Evolutionary conservation across 495 filamentous ascomycete genomes (phyloP).

Genomic region (Hyaloscypha variabilis): DNA sequence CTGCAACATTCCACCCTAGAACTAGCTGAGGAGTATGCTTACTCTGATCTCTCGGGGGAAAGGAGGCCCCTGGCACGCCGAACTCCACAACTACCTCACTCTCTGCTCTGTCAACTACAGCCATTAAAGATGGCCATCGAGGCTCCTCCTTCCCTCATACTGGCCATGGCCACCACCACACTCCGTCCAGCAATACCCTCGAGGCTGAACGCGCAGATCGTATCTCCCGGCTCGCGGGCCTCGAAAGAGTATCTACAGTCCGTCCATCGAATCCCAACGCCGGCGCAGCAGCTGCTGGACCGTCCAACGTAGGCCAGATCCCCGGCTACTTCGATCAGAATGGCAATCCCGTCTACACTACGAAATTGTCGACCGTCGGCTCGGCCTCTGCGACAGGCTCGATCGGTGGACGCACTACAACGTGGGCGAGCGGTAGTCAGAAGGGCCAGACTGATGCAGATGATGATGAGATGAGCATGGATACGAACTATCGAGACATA

Average conservation of each 20-base stretch:
- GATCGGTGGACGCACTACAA: conserved; percentile 66
- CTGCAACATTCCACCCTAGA: conserved; percentile 17
- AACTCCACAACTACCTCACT: conserved; percentile 86
- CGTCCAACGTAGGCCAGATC: conserved; percentile 42
- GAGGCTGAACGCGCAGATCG: conserved; percentile 93
- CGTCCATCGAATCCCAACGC: conserved; percentile 46
- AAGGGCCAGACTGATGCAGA: conserved; percentile 48
- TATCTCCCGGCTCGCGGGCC: conserved; percentile 85
- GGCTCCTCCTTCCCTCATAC: conserved; percentile 62
- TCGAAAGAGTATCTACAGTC: conserved; percentile 75
- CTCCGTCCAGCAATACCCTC: conserved; percentile 66
- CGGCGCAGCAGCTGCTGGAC: conserved; percentile 30
- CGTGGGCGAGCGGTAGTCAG: conserved; percentile 67
- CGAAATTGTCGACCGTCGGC: conserved; percentile 82
- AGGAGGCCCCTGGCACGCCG: conserved; percentile 67
- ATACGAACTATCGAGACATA: conserved; percentile 41
- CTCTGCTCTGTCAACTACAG: conserved; percentile 84
- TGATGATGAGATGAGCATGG: conserved; percentile 68
- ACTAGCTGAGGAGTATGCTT: too few relatives aligned
- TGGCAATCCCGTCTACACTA: conserved; percentile 56
- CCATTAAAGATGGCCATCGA: conserved; percentile 91
- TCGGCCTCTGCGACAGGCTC: conserved; percentile 74
- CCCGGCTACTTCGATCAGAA: conserved; percentile 71
- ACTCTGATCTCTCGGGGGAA: too few relatives aligned
- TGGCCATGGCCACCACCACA: conserved; percentile 59